phyloP scores from a whole-genome alignment of 441 rosid genomes.

The Syzygium malaccense region DNA sequence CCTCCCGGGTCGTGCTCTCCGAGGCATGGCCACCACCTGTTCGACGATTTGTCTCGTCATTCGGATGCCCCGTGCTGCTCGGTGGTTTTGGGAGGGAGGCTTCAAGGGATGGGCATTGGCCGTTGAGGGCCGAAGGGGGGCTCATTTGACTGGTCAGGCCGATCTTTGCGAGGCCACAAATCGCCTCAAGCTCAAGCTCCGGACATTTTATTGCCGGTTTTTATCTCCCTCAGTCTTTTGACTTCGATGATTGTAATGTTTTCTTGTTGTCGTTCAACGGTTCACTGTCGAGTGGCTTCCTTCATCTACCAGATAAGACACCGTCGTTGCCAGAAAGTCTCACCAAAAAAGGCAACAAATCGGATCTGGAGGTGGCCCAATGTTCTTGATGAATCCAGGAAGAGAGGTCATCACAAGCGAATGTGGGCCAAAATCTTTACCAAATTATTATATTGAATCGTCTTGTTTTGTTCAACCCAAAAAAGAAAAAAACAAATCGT shows the following conservation, averaged over 20 bases:
- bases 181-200: slow-evolving; percentile 38
- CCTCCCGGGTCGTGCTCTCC: slow-evolving; percentile 19
- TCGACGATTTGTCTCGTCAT: background rate
- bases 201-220: background rate
- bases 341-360: background rate
- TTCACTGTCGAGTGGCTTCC: background rate
- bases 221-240: background rate
- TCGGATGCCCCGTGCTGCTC: background rate
- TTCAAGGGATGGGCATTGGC: slow-evolving; percentile 16
- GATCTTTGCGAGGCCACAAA: slow-evolving; percentile 19
- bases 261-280: background rate
- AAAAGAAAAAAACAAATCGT: background rate
- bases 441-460: background rate
- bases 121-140: slow-evolving; percentile 27
- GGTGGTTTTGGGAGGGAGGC: background rate
- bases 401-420: background rate
- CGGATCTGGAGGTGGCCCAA: background rate
- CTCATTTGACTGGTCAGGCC: slow-evolving; percentile 22
- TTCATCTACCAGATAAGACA: background rate
- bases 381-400: background rate
- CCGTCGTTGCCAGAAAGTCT: background rate
- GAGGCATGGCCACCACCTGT: slow-evolving; percentile 24
- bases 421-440: background rate
- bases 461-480: background rate
- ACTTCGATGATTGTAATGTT: background rate